A percentile compares a stretch with the other conserved stretches of the same genome.
Conservation (phyloP, 2,329 filamentous ascomycete genomes). For the Cercospora nicotianae region DNA sequence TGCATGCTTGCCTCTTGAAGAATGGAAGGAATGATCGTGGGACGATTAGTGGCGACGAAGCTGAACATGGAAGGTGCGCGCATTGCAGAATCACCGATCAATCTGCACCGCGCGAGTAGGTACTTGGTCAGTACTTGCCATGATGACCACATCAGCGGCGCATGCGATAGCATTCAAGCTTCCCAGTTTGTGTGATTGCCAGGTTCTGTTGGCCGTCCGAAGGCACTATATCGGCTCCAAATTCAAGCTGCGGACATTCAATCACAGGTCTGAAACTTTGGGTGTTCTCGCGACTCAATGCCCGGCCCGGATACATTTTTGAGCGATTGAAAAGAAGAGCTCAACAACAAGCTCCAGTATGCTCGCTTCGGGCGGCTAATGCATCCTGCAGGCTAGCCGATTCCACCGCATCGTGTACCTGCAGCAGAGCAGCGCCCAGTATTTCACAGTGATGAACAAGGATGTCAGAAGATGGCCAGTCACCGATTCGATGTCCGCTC, state of each 20-base stretch:
- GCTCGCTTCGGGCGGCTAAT: constrained; percentile 1
- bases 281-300: neutral
- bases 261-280: neutral
- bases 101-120: neutral
- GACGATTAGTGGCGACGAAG: neutral
- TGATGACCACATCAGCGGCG: neutral
- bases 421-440: neutral
- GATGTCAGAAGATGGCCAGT: neutral
- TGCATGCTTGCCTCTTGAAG: neutral
- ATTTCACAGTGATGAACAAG: neutral
- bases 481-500: neutral
- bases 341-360: neutral
- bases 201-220: neutral
- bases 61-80: neutral
- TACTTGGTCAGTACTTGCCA: neutral
- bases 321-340: neutral
- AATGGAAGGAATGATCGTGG: neutral
- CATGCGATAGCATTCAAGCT: neutral
- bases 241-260: neutral
- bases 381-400: neutral
- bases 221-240: neutral
- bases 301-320: neutral
- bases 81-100: neutral
- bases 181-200: neutral
- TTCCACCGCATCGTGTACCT: constrained; percentile 2